Conservation (phyloP, 1,284 basidiomycete genomes). For the Pisolithus thermaeus region DNA sequence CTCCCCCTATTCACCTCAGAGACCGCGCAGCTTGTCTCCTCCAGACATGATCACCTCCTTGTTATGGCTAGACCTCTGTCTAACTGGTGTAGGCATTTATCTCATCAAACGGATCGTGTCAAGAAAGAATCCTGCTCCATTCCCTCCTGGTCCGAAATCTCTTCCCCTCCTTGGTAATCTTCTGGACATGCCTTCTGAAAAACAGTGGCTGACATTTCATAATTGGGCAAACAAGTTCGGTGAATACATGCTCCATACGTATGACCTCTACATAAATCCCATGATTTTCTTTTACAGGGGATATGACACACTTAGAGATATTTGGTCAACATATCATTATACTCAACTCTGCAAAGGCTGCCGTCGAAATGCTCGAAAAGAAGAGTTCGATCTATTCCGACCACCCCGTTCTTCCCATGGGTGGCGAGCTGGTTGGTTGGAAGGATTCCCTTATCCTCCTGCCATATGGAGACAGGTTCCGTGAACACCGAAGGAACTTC, state of each 20-base stretch:
- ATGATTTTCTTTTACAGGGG: conserved; percentile 27
- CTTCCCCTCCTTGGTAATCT: conserved; percentile 32
- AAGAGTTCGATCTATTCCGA: conserved; percentile 21
- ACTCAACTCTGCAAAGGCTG: conserved; percentile 17
- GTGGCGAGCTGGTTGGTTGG: conserved; percentile 22
- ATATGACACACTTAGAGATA: conserved; percentile 15
- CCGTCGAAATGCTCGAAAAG: conserved; percentile 24
- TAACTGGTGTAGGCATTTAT: too few relatives aligned
- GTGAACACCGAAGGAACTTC: conserved; percentile 16
- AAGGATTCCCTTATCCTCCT: conserved; percentile 1
- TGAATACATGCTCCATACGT: conserved; percentile 26
- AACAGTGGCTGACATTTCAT: conserved; percentile 39
- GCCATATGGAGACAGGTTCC: conserved; percentile 19
- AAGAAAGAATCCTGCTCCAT: conserved; percentile 4
- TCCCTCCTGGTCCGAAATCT: conserved; percentile 30
- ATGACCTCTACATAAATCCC: conserved; percentile 15
- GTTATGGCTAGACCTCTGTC: too few relatives aligned
- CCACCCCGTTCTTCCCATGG: conserved; percentile 21
- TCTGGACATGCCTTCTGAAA: too few relatives aligned
- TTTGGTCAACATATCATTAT: conserved; percentile 20
- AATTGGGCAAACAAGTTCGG: conserved; percentile 42
- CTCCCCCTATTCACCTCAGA: conserved; percentile 13
- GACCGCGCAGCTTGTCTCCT: too few relatives aligned
- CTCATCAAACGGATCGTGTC: conserved; percentile 1
- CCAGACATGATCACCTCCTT: too few relatives aligned